A percentile compares a stretch with the other conserved stretches of the same genome.
These are phyloP conservation scores for Parsonsia alboflavescens DNA, from an alignment of 257 asterid genomes.

Conservation along the genomic window DNA sequence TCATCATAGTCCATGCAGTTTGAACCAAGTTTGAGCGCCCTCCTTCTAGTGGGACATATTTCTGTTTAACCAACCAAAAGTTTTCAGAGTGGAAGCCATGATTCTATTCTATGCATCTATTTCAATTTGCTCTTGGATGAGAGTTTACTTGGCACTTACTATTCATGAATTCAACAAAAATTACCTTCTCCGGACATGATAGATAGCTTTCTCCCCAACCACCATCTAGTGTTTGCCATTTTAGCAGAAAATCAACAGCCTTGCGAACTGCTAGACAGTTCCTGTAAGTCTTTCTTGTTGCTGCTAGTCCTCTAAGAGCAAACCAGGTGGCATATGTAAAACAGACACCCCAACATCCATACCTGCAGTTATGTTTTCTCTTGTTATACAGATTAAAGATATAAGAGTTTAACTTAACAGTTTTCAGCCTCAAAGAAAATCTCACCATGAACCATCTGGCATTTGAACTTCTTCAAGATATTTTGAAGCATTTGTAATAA, in stretches of 20 bases:
- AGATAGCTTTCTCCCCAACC: slow-evolving; percentile 99
- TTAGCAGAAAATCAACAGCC: slow-evolving; percentile 56
- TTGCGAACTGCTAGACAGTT: slow-evolving; percentile 47
- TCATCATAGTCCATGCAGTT: slow-evolving; percentile 92
- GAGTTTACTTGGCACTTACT: background rate
- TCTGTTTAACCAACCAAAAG: slow-evolving; percentile 27
- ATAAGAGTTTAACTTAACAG: background rate
- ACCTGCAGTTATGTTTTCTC: slow-evolving; percentile 5
- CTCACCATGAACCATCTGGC: too few species aligned
- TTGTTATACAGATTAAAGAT: background rate
- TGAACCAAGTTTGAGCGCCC: slow-evolving; percentile 77
- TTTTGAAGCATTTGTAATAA: too few species aligned
- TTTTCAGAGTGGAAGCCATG: background rate
- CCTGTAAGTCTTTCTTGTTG: slow-evolving; percentile 19
- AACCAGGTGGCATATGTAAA: slow-evolving; percentile 34
- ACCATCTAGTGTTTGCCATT: slow-evolving; percentile 60
- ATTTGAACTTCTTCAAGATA: too few species aligned
- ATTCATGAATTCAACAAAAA: background rate
- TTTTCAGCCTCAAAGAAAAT: background rate
- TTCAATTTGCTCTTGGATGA: background rate
- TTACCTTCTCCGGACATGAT: slow-evolving; percentile 88
- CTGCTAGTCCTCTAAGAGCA: slow-evolving; percentile 28
- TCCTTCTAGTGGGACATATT: slow-evolving; percentile 58
- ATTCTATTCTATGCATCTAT: background rate
- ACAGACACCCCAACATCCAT: slow-evolving; percentile 30